These are phyloP conservation scores for Linum tenue DNA, from an alignment of 345 rosid species.

Conservation along the genomic window DNA sequence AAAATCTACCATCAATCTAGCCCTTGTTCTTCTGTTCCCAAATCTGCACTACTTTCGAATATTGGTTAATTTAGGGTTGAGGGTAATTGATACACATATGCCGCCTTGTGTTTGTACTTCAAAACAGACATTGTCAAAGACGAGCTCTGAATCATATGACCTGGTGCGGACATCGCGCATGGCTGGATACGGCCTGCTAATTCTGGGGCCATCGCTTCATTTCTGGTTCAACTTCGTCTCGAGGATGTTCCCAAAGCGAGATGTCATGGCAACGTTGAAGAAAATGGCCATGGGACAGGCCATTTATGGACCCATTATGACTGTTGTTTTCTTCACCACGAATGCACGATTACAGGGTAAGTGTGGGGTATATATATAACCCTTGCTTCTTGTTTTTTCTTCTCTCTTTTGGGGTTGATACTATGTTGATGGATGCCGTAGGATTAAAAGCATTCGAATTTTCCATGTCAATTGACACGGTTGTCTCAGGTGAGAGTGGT, in stretches of 20 bases:
- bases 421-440: slow-evolving; percentile 7
- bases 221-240: slow-evolving; percentile 82
- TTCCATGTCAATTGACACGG: slow-evolving; percentile 3
- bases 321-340: slow-evolving; percentile 56
- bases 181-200: slow-evolving; percentile 72
- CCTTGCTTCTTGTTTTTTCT: too few species aligned
- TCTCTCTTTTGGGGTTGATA: not conserved
- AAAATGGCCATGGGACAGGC: slow-evolving; percentile 77
- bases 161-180: slow-evolving; percentile 64
- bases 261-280: slow-evolving; percentile 66
- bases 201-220: slow-evolving; percentile 79
- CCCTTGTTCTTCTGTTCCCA: not conserved
- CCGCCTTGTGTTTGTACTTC: not conserved
- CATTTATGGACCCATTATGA: slow-evolving; percentile 71
- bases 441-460: not conserved
- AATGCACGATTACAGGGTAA: slow-evolving; percentile 68
- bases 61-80: too few species aligned
- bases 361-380: not conserved
- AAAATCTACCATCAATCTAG: not conserved
- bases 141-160: slow-evolving; percentile 49
- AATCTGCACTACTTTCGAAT: not conserved
- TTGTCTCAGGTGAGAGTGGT: slow-evolving; percentile 52
- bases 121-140: slow-evolving; percentile 32
- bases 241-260: slow-evolving; percentile 58
- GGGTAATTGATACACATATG: too few species aligned